Conservation (phyloP, 805 yeast species). For the Saccharomycopsis capsularis region DNA sequence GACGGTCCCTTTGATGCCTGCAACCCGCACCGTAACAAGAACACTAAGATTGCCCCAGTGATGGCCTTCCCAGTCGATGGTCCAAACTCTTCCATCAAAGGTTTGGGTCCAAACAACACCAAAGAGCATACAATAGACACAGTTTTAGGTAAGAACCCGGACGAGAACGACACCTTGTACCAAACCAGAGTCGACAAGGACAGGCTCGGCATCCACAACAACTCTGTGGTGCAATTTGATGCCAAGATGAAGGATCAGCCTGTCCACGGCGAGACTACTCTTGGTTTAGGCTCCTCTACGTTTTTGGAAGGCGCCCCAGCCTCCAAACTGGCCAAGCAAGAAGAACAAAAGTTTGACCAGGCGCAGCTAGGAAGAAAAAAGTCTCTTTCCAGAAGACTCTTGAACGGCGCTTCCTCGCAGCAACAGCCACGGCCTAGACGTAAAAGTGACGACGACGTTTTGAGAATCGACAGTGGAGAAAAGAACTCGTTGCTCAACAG, state of each 20-base stretch:
- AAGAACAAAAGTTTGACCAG: slow-evolving; percentile 31
- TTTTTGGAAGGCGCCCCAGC: slow-evolving; percentile 83
- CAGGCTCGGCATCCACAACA: slow-evolving; percentile 38
- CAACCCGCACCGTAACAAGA: slow-evolving; percentile 89
- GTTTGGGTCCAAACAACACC: slow-evolving; percentile 46
- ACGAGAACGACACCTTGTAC: slow-evolving; percentile 36
- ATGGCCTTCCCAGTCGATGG: slow-evolving; percentile 94
- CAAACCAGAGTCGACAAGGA: slow-evolving; percentile 21
- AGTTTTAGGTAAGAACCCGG: slow-evolving; percentile 63
- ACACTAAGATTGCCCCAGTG: slow-evolving; percentile 76
- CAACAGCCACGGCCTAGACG: slow-evolving; percentile 11
- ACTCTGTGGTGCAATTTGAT: slow-evolving; percentile 59
- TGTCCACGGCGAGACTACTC: slow-evolving; percentile 78
- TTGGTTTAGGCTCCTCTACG: slow-evolving; percentile 53
- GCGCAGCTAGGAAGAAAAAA: slow-evolving; percentile 70
- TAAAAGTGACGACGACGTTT: slow-evolving; percentile 27
- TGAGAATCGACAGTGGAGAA: slow-evolving; percentile 27
- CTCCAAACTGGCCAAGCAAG: slow-evolving; percentile 38
- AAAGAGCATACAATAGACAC: slow-evolving; percentile 61
- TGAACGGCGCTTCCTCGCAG: slow-evolving; percentile 29
- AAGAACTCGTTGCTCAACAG: slow-evolving; percentile 63
- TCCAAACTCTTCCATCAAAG: slow-evolving; percentile 79
- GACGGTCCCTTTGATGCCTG: slow-evolving; percentile 99
- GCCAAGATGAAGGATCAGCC: slow-evolving; percentile 59
- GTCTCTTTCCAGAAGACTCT: slow-evolving; percentile 67